These are phyloP conservation scores for Diplotaxis tenuifolia DNA, from an alignment of 345 rosid species.

Conservation along the genomic window DNA sequence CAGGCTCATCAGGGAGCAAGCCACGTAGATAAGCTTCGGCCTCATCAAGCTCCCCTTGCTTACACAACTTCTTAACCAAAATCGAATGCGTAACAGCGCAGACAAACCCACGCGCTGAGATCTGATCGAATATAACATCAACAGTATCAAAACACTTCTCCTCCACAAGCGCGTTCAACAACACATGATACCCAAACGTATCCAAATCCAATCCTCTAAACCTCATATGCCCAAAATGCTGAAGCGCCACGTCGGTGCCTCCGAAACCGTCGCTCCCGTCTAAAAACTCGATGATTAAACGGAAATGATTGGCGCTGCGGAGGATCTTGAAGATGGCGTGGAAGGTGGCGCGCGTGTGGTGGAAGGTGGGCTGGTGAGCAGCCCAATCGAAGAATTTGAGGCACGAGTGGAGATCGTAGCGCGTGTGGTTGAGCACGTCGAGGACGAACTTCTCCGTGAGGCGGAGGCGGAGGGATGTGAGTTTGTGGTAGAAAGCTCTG, in stretches of 20 bases:
- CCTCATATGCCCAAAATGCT: slow-evolving; percentile 70
- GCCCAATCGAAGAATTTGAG: slow-evolving; percentile 95
- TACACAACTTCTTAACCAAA: slow-evolving; percentile 61
- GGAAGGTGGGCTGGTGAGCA: slow-evolving; percentile 59
- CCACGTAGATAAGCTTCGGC: slow-evolving; percentile 55
- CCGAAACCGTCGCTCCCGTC: slow-evolving; percentile 27
- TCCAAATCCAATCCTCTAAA: slow-evolving; percentile 78
- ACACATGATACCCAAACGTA: slow-evolving; percentile 53
- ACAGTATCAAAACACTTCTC: slow-evolving; percentile 50
- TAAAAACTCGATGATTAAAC: slow-evolving; percentile 49
- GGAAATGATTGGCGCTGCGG: slow-evolving; percentile 43
- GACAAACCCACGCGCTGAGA: slow-evolving; percentile 50
- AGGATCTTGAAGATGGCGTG: slow-evolving; percentile 74
- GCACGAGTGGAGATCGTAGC: slow-evolving; percentile 55
- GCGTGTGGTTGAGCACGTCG: slow-evolving; percentile 54
- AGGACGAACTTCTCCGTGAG: slow-evolving; percentile 59
- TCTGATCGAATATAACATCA: slow-evolving; percentile 52
- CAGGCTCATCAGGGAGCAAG: slow-evolving; percentile 34
- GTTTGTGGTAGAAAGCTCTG: slow-evolving; percentile 33
- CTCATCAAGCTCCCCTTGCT: slow-evolving; percentile 50
- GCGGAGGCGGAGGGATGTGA: slow-evolving; percentile 49
- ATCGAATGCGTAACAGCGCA: slow-evolving; percentile 48
- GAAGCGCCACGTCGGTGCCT: slow-evolving; percentile 58
- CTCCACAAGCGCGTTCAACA: slow-evolving; percentile 75
- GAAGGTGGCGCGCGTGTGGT: slow-evolving; percentile 63